Conservation (phyloP, 129 eudicot species). For the Flaveria trinervia region DNA sequence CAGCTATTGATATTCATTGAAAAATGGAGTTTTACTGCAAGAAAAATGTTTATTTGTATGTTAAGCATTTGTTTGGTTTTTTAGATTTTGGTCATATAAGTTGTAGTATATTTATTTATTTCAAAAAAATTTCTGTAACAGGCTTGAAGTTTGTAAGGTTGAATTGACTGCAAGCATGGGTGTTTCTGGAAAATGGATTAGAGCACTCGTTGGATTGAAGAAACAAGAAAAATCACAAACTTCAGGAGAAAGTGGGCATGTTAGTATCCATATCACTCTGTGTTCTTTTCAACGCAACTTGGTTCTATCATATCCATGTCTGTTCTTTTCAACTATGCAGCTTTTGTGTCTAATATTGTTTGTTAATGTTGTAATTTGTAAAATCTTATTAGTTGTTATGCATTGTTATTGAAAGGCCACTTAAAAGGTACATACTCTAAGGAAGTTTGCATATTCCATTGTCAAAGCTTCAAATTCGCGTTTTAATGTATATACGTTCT, state of each 20-base stretch:
- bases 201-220: slow-evolving; percentile 75
- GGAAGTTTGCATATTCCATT: no score
- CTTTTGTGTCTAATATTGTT: background rate
- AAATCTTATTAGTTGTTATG: background rate
- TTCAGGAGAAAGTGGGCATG: slow-evolving; percentile 60
- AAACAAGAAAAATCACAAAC: slow-evolving; percentile 66
- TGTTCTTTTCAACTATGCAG: background rate
- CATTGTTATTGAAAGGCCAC: background rate
- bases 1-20: no score
- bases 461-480: no score
- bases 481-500: no score
- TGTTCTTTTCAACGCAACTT: background rate
- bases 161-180: slow-evolving; percentile 53
- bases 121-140: slow-evolving; percentile 11
- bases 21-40: no score
- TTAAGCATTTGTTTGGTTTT: background rate
- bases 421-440: background rate
- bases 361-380: background rate
- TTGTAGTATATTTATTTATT: background rate
- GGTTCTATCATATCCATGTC: background rate
- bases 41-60: background rate
- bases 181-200: slow-evolving; percentile 79
- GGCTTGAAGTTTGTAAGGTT: slow-evolving; percentile 36
- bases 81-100: background rate
- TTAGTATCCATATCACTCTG: slow-evolving; percentile 33